These are phyloP conservation scores for Plantago coronopus DNA, from an alignment of 305 asterid genomes.

Conservation along the genomic window DNA sequence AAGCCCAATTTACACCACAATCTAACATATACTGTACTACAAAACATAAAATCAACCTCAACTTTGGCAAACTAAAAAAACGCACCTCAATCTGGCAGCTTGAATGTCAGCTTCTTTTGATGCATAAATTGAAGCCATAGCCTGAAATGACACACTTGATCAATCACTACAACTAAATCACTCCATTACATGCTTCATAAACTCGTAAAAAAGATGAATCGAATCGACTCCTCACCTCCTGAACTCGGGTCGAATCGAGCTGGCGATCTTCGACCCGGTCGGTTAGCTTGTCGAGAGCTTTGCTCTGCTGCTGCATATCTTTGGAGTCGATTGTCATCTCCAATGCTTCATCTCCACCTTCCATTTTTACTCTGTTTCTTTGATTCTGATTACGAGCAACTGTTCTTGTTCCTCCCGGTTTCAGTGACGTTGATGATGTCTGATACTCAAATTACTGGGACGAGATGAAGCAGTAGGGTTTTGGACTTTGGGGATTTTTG, in stretches of 20 bases:
- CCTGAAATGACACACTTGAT: constrained; percentile 35
- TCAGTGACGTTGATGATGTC: too few species aligned
- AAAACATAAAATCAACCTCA: background rate
- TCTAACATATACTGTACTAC: background rate
- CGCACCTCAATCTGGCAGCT: constrained; percentile 88
- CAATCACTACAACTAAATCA: too few species aligned
- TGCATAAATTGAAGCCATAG: constrained; percentile 92
- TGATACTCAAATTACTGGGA: too few species aligned
- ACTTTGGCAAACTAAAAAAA: background rate
- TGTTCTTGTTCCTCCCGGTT: too few species aligned
- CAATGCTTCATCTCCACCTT: constrained; percentile 66
- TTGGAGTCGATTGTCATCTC: constrained; percentile 67
- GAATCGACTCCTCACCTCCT: constrained; percentile 40
- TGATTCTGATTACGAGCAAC: too few species aligned
- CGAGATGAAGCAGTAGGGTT: too few species aligned
- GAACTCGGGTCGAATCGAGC: constrained; percentile 92
- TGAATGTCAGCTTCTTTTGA: constrained; percentile 92
- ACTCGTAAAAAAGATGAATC: background rate
- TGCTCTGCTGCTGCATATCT: constrained; percentile 91
- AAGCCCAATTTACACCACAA: background rate
- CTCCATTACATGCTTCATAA: background rate
- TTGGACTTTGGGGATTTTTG: too few species aligned
- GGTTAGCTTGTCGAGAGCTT: constrained; percentile 89
- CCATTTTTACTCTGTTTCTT: constrained; percentile 37
- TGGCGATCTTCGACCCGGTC: constrained; percentile 99